Conservation (phyloP, 495 filamentous ascomycete genomes). For the Entonaema liquescens region DNA sequence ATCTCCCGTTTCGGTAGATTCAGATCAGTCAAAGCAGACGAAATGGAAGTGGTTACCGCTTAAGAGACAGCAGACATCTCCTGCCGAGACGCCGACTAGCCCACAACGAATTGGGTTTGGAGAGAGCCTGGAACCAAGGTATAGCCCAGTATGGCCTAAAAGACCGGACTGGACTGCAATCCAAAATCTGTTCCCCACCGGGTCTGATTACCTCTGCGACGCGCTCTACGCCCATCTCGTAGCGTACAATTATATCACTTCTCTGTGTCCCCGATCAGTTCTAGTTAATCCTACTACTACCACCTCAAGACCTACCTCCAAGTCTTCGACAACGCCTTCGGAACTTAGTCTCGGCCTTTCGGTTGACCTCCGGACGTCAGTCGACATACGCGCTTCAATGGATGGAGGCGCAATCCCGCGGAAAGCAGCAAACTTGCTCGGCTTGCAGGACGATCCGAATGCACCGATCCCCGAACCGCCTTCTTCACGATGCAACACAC, state of each 20-base stretch:
- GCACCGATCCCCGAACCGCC: slow-evolving; percentile 38
- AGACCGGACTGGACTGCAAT: slow-evolving; percentile 57
- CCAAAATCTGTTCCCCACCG: slow-evolving; percentile 65
- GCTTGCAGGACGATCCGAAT: slow-evolving; percentile 42
- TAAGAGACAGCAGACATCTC: slow-evolving; percentile 29
- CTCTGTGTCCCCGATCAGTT: slow-evolving; percentile 47
- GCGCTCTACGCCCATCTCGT: slow-evolving; percentile 71
- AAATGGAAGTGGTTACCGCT: slow-evolving; percentile 42
- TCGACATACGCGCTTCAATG: slow-evolving; percentile 28
- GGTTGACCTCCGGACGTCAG: slow-evolving; percentile 23
- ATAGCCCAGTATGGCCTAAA: slow-evolving; percentile 23
- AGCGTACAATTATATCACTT: slow-evolving; percentile 68
- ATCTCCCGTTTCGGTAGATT: slow-evolving; percentile 14
- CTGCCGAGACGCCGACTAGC: slow-evolving; percentile 16
- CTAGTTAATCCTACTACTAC: slow-evolving; percentile 19
- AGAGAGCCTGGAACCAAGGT: slow-evolving; percentile 22
- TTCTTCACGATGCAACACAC: slow-evolving; percentile 28
- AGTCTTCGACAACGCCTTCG: slow-evolving; percentile 26
- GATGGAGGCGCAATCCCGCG: slow-evolving; percentile 45
- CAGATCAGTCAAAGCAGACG: slow-evolving; percentile 34
- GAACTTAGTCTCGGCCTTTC: slow-evolving; percentile 28
- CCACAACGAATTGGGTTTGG: slow-evolving; percentile 19
- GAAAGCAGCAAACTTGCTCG: slow-evolving; percentile 54
- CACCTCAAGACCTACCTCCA: slow-evolving; percentile 30
- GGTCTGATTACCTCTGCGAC: slow-evolving; percentile 64